Percentiles rank a stretch among this genome's conserved stretches.
phyloP scores from a whole-genome alignment of 768 basidiomycete species.

The Agaricus bisporus region DNA sequence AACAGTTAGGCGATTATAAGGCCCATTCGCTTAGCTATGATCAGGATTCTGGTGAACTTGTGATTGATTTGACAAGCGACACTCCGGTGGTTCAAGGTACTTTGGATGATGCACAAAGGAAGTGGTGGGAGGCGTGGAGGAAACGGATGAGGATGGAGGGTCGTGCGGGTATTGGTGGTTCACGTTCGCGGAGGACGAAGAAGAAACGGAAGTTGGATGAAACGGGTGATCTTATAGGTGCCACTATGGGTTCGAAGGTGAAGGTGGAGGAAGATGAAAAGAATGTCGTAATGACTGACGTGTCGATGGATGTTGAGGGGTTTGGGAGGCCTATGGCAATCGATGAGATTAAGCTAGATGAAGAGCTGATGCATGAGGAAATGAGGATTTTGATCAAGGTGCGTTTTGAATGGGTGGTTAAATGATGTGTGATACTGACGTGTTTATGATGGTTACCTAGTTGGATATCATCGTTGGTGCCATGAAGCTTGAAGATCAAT shows the following conservation, averaged over 20 bases:
- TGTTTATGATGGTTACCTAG: slow-evolving; percentile 31
- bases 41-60: slow-evolving; percentile 30
- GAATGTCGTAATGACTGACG: slow-evolving; percentile 15
- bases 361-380: slow-evolving; percentile 69
- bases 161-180: slow-evolving; percentile 10
- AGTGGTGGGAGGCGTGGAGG: slow-evolving; percentile 74
- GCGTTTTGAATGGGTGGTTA: slow-evolving; percentile 2
- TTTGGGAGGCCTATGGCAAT: slow-evolving; percentile 38
- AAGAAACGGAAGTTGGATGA: slow-evolving; percentile 21
- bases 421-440: slow-evolving; percentile 6
- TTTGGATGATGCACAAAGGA: slow-evolving; percentile 41
- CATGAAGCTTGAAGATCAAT: slow-evolving; percentile 91
- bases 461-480: slow-evolving; percentile 93
- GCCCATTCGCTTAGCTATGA: slow-evolving; percentile 58
- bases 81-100: slow-evolving; percentile 24
- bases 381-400: slow-evolving; percentile 93
- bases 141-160: slow-evolving; percentile 34
- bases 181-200: slow-evolving; percentile 10
- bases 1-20: slow-evolving; percentile 79
- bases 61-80: slow-evolving; percentile 10
- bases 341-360: slow-evolving; percentile 63
- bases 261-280: slow-evolving; percentile 16
- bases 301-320: slow-evolving; percentile 18
- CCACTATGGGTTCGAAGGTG: slow-evolving; percentile 11
- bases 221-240: slow-evolving; percentile 1